A percentile compares a stretch with the other conserved stretches of the same genome.
Conservation (phyloP, 2,329 filamentous ascomycete genomes). For the Cytospora mali region DNA sequence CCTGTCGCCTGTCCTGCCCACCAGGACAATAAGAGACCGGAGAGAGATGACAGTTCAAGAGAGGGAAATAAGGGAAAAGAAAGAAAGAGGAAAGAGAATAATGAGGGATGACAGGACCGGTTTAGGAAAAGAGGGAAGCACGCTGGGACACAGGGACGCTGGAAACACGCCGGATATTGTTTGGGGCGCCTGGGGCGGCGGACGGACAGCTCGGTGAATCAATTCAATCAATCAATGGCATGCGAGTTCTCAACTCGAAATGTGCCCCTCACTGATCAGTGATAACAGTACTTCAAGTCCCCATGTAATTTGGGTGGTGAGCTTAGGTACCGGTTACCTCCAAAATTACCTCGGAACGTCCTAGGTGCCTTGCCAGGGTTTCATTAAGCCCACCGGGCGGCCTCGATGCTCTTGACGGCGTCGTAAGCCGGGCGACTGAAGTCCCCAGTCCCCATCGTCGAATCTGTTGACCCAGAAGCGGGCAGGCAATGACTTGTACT, state of each 20-base stretch:
- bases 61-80: background rate
- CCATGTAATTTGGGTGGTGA: fast-evolving
- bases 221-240: background rate
- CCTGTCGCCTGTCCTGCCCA: background rate
- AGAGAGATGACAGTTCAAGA: background rate
- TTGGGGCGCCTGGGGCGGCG: no score
- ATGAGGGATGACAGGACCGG: background rate
- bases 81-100: background rate
- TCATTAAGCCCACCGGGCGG: background rate
- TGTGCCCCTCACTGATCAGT: background rate
- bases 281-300: background rate
- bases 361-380: background rate
- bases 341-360: background rate
- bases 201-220: background rate
- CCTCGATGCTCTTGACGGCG: background rate
- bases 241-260: no score
- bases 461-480: background rate
- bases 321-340: background rate
- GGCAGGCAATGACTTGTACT: background rate
- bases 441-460: background rate
- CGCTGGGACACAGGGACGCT: background rate
- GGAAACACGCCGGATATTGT: background rate
- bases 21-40: background rate
- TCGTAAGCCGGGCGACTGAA: background rate
- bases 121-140: no score